Evolutionary conservation across 257 asterid species (phyloP).

Genomic region (Ballota nigra): DNA sequence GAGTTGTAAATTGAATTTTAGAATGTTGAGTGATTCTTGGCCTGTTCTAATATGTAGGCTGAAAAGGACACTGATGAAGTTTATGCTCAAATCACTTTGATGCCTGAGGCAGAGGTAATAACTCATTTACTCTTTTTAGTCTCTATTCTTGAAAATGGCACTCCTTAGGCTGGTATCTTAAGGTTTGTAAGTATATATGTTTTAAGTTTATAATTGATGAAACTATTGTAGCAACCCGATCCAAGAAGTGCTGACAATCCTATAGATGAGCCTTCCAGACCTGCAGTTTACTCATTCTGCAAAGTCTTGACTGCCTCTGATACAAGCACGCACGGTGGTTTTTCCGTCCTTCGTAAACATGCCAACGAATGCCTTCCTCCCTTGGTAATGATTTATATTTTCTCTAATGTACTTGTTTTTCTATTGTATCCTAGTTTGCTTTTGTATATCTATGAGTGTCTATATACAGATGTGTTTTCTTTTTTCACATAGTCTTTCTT

Average conservation of each 20-base stretch:
- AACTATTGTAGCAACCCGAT: constrained; percentile 58
- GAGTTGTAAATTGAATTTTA: background rate
- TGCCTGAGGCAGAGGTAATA: constrained; percentile 76
- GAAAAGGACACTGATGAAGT: constrained; percentile 89
- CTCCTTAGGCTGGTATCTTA: background rate
- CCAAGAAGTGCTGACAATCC: constrained; percentile 44
- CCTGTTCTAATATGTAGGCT: constrained; percentile 46
- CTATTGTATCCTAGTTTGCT: background rate
- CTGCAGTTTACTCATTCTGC: constrained; percentile 74
- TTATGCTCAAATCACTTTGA: constrained; percentile 82
- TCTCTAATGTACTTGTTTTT: background rate
- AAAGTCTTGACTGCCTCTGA: constrained; percentile 91
- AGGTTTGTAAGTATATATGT: background rate
- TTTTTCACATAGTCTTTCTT: background rate
- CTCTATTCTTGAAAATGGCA: background rate
- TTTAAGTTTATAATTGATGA: constrained; percentile 7
- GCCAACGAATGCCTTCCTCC: constrained; percentile 92
- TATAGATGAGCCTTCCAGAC: constrained; percentile 54
- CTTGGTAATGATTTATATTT: constrained; percentile 43
- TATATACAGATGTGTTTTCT: too few relatives aligned
- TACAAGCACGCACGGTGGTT: constrained; percentile 93
- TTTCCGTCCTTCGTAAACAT: constrained; percentile 85
- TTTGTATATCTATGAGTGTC: background rate
- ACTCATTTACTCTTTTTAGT: background rate
- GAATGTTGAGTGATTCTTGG: constrained; percentile 12